Evolutionary conservation across 2,329 filamentous ascomycete species (phyloP), one percentile per base, ranked within the genome.

Genomic region (Hymenoscyphus infarciens): DNA sequence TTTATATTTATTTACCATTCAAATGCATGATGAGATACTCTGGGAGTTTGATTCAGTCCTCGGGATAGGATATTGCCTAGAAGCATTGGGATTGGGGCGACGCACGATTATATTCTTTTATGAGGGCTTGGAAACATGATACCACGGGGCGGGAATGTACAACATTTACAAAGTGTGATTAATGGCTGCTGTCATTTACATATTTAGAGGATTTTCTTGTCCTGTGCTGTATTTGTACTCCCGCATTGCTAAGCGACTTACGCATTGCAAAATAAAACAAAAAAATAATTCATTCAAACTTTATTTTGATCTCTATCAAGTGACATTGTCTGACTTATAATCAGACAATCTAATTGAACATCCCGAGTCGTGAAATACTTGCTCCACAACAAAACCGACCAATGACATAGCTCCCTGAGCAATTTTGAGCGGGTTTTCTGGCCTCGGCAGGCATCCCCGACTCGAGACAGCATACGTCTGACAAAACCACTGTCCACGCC

Each of bases 41-140:
- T 52, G 45, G 45, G 19, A 52, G 45, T 52, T 52, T 52, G 13
- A 16, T 38, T 5, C 13, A 16, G 16, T 38, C 35, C 35, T 38
- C 35, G 35, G 35, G 35, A 38, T 38, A 38, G 35, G 35, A 38
- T 16, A 15, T 38, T 22, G 1, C 8, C n/a, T 25, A 52, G n/a
- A 13, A 13, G 19, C 22, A 22, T 52, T 22, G 19, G 45, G 45
- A 52, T 25, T 52, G 45, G 19, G 19, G 19, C 19, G 19, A 38
- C 35, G 11, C 11, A 38, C 45, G 45, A 52, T 52, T 52, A 52
- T 52, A 25, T 52, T 52, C 45, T 52, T 56, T 56, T 53, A 33
- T 15, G 27, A 56, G 53, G 53, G 27, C 27, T 56, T 56, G 53
- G 31, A n/a, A 1, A 35, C 10, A 35, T 56, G 53, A 56, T 56